Conservation (phyloP, 345 rosid genomes). For the Gossypium turneri region DNA sequence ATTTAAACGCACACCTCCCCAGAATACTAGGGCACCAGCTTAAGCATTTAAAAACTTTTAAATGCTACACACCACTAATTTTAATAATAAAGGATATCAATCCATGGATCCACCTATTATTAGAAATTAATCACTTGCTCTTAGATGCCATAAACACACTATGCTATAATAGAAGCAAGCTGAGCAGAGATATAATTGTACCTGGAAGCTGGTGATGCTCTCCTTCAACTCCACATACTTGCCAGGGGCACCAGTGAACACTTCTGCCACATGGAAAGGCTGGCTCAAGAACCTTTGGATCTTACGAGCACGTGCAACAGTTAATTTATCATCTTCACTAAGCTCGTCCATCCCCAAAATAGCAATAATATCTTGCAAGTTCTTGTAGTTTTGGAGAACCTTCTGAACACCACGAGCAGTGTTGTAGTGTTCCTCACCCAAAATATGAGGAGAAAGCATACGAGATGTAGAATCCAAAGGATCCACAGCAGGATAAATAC, state of each 20-base stretch:
- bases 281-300: conserved; percentile 95
- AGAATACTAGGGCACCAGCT: neutral
- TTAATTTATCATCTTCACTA: conserved; percentile 96
- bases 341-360: conserved; percentile 99
- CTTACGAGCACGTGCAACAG: conserved; percentile 97
- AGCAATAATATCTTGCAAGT: conserved; percentile 97
- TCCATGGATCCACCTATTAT: neutral
- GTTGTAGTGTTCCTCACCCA: conserved; percentile 92
- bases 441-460: conserved; percentile 92
- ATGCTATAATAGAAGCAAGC: neutral
- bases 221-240: conserved; percentile 96
- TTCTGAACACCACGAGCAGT: conserved; percentile 99
- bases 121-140: neutral
- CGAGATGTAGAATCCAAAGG: conserved; percentile 98
- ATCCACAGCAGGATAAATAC: conserved; percentile 98
- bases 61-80: neutral
- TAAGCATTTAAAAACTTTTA: neutral
- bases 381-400: conserved; percentile 97
- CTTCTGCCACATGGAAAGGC: conserved; percentile 99
- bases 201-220: conserved; percentile 93
- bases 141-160: neutral
- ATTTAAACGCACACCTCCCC: neutral
- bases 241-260: conserved; percentile 97
- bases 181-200: conserved; percentile 1
- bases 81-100: neutral